These are phyloP conservation scores for Trichoderma oligosporum DNA, from an alignment of 2,329 filamentous ascomycete species.

Conservation along the genomic window DNA sequence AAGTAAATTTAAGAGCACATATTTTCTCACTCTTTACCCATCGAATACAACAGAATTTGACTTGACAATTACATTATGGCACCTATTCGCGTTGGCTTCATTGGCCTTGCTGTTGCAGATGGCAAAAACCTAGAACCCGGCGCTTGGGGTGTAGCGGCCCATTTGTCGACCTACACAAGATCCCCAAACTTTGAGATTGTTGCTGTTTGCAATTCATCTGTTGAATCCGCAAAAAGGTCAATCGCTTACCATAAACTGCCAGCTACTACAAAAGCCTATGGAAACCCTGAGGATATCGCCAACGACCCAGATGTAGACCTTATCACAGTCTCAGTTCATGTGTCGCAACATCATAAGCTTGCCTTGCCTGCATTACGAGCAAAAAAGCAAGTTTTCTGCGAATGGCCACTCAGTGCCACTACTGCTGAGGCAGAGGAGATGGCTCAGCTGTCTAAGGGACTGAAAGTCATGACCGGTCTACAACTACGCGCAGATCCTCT, in stretches of 20 bases:
- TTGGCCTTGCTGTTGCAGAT: conserved; percentile 19
- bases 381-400: conserved; percentile 48
- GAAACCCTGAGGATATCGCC: conserved; percentile 41
- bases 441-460: conserved; percentile 30
- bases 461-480: conserved; percentile 38
- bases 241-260: conserved; percentile 41
- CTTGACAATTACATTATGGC: conserved; percentile 14
- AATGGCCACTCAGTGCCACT: conserved; percentile 51
- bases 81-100: conserved; percentile 24
- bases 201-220: conserved; percentile 47
- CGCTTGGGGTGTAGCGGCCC: conserved; percentile 49
- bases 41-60: not conserved
- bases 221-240: conserved; percentile 40
- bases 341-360: conserved; percentile 42
- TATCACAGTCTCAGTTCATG: conserved; percentile 47
- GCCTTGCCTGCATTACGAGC: conserved; percentile 36
- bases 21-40: not conserved
- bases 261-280: conserved; percentile 41
- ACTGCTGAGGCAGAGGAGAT: conserved; percentile 38
- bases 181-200: conserved; percentile 41
- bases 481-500: conserved; percentile 45
- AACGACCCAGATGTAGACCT: conserved; percentile 47
- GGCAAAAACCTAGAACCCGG: not conserved
- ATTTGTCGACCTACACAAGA: conserved; percentile 44
- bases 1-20: too few species aligned